Base-by-base conservation (phyloP, 164 flowering plant genomes). In the Platanus orientalis region DNA sequence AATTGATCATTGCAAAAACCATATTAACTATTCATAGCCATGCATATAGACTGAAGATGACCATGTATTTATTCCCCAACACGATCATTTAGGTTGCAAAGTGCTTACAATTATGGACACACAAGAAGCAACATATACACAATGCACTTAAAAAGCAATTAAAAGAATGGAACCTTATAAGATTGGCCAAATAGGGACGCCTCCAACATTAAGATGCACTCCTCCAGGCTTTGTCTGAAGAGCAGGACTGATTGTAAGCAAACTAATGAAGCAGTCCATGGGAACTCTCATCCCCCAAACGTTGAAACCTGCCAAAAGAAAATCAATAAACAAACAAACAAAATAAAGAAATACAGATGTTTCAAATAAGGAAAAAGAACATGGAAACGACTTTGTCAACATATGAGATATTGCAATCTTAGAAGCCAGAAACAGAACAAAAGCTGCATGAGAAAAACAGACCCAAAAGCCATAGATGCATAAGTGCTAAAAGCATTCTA, bases 211-310 rank as follows among this genome's bases (percentile, higher is more conserved):
- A n/a, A 62, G 69, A 44, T 64, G 75, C 64, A 76, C 61, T 20
- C 72, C 78, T 65, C 59, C 60, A 1, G 89, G 82, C 65, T 88
- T 87, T 4, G 90, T 88, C 70, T 80, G 87, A 57, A 95, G 92
- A 48, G 86, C 81, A 12, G 97, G 99, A 52, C 91, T 84, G 36
- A 85, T 77, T 0, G 81, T 51, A 61, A 88, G 86, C 76, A 92
- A 76, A 42, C 71, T 76, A 51, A 80, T 65, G 74, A 88, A 85
- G 77, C 94, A 86, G 36, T 84, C 87, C 23, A 81, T 62, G 5
- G 96, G 84, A 65, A 92, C 81, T 65, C 97, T 82, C 59, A 84
- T 84, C 1, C 99, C 99, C 94, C 94, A 88, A 0, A 84, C 84
- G 48, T 86, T 86, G 42, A 36, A 36, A 36, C 42, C 42, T 36